Base-by-base conservation (phyloP, 371 early-diverging fungal genomes). In the Racocetra persica region DNA sequence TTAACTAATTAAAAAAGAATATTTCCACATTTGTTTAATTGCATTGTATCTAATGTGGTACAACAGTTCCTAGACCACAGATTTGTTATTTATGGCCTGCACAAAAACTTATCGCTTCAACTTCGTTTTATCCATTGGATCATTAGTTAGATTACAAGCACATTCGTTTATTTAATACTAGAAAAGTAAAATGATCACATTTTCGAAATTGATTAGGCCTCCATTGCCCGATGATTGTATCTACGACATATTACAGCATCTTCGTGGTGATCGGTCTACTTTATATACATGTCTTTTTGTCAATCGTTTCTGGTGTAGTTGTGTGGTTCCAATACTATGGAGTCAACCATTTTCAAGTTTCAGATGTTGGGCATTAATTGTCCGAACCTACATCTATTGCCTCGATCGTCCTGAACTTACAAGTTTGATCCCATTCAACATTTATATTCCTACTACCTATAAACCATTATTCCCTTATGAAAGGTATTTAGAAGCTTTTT, bases 261-360 rank as follows among this genome's bases (percentile, higher is more conserved):
- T 67, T 45, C 13, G 26, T 26, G 24, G 67, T n/a, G 69, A 78
- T 67, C 16, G 57, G 6, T 28, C 45, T 10, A 67, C 79, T 20
- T 45, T 78, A 32, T 55, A 51, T 26, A 3, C 66, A 4, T 78
- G 79, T 67, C 20, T 78, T 18, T 54, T 67, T 1, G 79, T 78
- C 8, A 78, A 54, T 41, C 14, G 38, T 36, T 2, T 38, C 5
- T 78, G 67, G 67, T 67, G 67, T 67, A 18, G 28, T 10, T 22
- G n/a, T 52, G 51, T 32, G 18, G 10, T 65, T 24, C 51, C 65
- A 1, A 24, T 77, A 51, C 32, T 77, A 8, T 77, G 78, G 78
- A 52, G 32, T 16, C 45, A 45, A 65, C 78, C 78, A 18, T 77
- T 77, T 77, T 57, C 57, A 57, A 57, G 22, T 57, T 57, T 57